A percentile compares a stretch with the other conserved stretches of the same genome.
Evolutionary conservation across 805 yeast genomes (phyloP).

Genomic region (Metschnikowia colocasiae): DNA sequence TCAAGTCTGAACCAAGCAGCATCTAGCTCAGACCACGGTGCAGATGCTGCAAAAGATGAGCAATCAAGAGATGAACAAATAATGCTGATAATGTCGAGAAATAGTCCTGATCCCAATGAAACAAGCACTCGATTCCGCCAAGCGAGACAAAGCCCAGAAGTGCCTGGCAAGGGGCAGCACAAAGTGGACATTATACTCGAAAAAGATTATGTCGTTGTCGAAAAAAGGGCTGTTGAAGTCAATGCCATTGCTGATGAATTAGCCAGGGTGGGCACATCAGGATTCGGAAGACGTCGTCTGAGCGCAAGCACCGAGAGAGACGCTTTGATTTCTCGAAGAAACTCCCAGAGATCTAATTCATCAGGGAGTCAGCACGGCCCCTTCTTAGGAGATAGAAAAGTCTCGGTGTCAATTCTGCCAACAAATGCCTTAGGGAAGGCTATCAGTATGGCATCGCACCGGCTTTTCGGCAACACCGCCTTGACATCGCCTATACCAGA

Average conservation of each 20-base stretch:
- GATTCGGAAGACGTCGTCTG: constrained; percentile 42
- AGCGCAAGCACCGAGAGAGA: constrained; percentile 22
- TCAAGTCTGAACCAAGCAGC: background rate
- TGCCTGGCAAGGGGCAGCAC: constrained; percentile 13
- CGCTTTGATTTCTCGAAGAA: constrained; percentile 23
- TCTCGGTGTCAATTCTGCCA: constrained; percentile 71
- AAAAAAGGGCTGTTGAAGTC: constrained; percentile 90
- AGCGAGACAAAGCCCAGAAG: constrained; percentile 12
- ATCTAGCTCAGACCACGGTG: background rate
- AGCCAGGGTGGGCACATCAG: constrained; percentile 56
- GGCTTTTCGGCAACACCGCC: constrained; percentile 61
- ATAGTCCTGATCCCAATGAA: constrained; percentile 42
- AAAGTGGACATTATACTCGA: constrained; percentile 55
- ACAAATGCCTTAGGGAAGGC: constrained; percentile 88
- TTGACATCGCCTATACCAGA: constrained; percentile 14
- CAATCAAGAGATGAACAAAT: constrained; percentile 41
- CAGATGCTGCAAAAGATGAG: background rate
- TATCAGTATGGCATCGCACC: constrained; percentile 78
- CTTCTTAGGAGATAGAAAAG: constrained; percentile 58
- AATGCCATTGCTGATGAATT: constrained; percentile 94
- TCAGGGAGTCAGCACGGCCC: constrained; percentile 56
- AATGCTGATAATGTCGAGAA: constrained; percentile 41
- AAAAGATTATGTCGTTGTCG: constrained; percentile 90
- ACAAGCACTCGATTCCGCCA: constrained; percentile 24
- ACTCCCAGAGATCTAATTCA: constrained; percentile 45